Base-by-base conservation (phyloP, 2,329 filamentous ascomycete genomes). In the Lachnellula arida region DNA sequence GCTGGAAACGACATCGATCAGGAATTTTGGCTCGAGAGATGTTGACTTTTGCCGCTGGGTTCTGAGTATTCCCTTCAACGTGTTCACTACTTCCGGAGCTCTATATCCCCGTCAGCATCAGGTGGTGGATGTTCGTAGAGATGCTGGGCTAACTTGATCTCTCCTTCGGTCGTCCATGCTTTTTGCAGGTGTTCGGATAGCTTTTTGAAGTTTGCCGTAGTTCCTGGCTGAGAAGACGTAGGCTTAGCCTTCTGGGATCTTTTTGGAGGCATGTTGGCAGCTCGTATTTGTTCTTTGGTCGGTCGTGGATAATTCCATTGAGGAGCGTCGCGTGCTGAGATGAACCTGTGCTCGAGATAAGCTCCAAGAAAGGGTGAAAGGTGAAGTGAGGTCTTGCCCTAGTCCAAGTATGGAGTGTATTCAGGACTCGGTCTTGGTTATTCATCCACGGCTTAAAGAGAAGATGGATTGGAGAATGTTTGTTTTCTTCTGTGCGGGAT, bases 141-240 rank as follows among this genome's bases (percentile, higher is more conserved):
- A 49, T 15, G 28, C 22, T n/a, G n/a, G 4, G 40, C 49, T 57
- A 52, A 62, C 60, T 55, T 46, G 37, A 60, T 60, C 22, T 39
- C 32, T 7, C 50, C 52, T 11, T 43, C 47, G 25, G 35, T 37
- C 40, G 52, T 47, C 12, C 43, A 35, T 14, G 37, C 54, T 14
- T 53, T 48, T 22, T 44, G 25, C 9, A 63, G 22, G n/a, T 56
- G 23, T 11, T 49, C 48, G n/a, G 34, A 57, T 17, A 63, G 42
- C 35, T 49, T 53, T 22, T 58, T 46, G 35, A 63, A 59, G 11
- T 40, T 51, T 12, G 51, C 15, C 4, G 47, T 17, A 12, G 51
- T 12, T 12, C 8, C 11, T 9, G 51, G 19, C 12, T 22, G 14
- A 12, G 22, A 42, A 6, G 54, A 9, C 5, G 22, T 39, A 22